These are phyloP conservation scores for Chrysoporthe puriensis DNA, from an alignment of 2,329 filamentous ascomycete genomes.

Conservation along the genomic window DNA sequence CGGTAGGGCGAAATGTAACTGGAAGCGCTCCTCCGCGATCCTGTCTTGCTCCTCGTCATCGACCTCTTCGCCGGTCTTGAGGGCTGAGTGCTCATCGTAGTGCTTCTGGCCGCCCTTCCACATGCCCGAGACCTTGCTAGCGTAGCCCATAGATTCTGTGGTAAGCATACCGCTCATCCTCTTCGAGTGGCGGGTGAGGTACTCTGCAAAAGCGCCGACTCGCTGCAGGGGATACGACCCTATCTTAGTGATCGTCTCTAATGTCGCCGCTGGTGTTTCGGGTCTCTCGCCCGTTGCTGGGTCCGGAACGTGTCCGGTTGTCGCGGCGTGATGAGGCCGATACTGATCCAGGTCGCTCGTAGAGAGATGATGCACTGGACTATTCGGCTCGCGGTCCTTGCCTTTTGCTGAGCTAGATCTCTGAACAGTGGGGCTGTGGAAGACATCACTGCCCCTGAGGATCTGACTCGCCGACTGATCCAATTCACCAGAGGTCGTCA, in stretches of 20 bases:
- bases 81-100: conserved; percentile 68
- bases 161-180: conserved; percentile 82
- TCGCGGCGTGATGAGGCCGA: conserved; percentile 40
- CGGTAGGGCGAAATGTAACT: conserved; percentile 88
- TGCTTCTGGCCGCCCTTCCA: conserved; percentile 90
- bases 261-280: conserved; percentile 44
- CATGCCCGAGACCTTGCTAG: conserved; percentile 97
- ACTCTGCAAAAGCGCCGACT: conserved; percentile 81
- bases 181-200: conserved; percentile 77
- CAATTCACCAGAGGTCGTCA: conserved; percentile 68
- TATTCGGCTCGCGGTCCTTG: conserved; percentile 28
- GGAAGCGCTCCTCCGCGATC: conserved; percentile 74
- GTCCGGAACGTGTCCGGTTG: conserved; percentile 44
- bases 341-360: conserved; percentile 15
- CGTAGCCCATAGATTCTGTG: conserved; percentile 92
- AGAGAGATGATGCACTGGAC: conserved; percentile 12
- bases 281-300: conserved; percentile 34
- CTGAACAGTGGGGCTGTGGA: conserved; percentile 75
- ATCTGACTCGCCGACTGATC: conserved; percentile 92
- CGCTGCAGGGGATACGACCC: conserved; percentile 81
- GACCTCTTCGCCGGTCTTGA: conserved; percentile 57
- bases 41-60: conserved; percentile 58
- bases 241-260: conserved; percentile 60
- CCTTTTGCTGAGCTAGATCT: conserved; percentile 47
- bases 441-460: conserved; percentile 82